Base-by-base conservation (phyloP, 352 stramenopile genomes). In the Globisporangium barbulae region DNA sequence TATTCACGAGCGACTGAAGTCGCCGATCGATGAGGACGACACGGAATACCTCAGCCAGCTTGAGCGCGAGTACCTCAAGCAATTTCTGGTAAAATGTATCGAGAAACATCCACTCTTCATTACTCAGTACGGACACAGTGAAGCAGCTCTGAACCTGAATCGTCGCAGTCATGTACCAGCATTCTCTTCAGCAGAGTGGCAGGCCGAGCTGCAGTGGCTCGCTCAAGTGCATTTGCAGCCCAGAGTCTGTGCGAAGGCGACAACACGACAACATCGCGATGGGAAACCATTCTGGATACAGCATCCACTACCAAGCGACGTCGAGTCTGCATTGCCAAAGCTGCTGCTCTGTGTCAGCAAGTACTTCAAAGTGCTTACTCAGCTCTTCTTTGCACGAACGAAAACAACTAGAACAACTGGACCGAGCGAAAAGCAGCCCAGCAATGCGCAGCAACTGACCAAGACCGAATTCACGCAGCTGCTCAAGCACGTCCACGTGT, bases 401-500 rank as follows among this genome's bases (percentile, higher is more conserved):
- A 53, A n/a, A 41, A 4, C 35, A 15, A 41, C n/a, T n/a, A n/a
- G n/a, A 57, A 58, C 9, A 52, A 61, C 4, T 12, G 12, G n/a
- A 52, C n/a, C 30, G 8, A 52, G 45, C 45, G 6, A 55, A 55
- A 55, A 25, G 6, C 30, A 39, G 15, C 0, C 8, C 25, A 57
- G 7, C 56, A 53, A 41, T 15, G n/a, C 22, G 4, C 69, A 69
- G 39, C 63, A 64, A 12, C 76, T 88, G 41, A 68, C 63, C 9
- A 71, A 47, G 4, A 21, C n/a, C 0, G 59, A 68, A 12, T 85
- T 90, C 59, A 53, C 83, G 10, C 54, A 39, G 2, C 64, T 90
- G 9, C 75, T 90, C 77, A 89, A 84, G 56, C 65, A 84, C 33
- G 71, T 73, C 21, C 63, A 67, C 15, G 71, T 85, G 15, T 83